Conservation (phyloP, 2,329 filamentous ascomycete species). For the Gaeumannomyces tritici region DNA sequence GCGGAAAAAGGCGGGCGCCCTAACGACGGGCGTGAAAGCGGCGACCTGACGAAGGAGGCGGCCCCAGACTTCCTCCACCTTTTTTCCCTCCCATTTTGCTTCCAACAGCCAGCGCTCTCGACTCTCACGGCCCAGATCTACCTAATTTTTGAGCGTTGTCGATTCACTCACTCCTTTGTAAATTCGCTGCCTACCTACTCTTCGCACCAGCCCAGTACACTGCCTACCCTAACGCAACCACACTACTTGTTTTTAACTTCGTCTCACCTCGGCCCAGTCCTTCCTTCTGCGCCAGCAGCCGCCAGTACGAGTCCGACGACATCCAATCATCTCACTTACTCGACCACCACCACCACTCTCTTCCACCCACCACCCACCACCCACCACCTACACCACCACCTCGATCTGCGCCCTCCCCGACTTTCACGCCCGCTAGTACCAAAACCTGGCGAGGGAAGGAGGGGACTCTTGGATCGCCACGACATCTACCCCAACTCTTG, state of each 20-base stretch:
- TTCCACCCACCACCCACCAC: background rate
- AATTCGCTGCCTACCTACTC: background rate
- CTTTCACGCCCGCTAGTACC: background rate
- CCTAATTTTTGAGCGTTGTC: slow-evolving; percentile 1
- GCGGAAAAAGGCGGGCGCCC: background rate
- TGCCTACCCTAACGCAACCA: too few relatives aligned
- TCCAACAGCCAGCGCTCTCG: slow-evolving; percentile 3
- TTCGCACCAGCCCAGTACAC: too few relatives aligned
- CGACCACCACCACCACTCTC: background rate
- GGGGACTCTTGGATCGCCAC: background rate
- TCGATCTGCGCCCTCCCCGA: background rate
- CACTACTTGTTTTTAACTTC: background rate
- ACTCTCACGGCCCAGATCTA: background rate
- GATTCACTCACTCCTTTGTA: background rate
- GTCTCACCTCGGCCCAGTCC: background rate
- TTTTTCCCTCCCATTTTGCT: slow-evolving; percentile 11
- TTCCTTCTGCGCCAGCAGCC: slow-evolving; percentile 16
- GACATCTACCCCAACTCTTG: background rate
- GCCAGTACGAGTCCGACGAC: slow-evolving; percentile 11
- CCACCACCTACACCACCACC: too few relatives aligned
- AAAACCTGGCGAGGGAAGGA: background rate
- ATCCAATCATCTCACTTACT: slow-evolving; percentile 16
- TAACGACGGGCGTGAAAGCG: background rate
- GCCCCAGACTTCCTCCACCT: slow-evolving; percentile 10
- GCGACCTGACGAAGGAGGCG: slow-evolving; percentile 6